Base-by-base conservation (phyloP, 768 basidiomycete genomes). In the Cystofilobasidium ferigula region DNA sequence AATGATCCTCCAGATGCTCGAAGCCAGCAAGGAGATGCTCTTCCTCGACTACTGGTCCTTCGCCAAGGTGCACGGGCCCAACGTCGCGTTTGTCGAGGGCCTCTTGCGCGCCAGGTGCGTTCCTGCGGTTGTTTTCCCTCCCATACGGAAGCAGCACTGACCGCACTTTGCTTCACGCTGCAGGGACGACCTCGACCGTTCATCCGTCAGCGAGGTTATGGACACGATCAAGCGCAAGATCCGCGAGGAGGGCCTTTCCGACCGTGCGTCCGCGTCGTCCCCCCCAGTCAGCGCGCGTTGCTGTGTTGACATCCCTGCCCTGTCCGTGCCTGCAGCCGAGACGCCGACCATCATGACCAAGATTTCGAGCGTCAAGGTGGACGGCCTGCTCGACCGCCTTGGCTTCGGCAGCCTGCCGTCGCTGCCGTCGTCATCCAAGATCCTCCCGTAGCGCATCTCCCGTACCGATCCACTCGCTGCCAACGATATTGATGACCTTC, bases 41-140 rank as follows among this genome's bases (percentile, higher is more conserved):
- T 94, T 94, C 80, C 78, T 98, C 62, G 92, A 92, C 14, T 95
- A 87, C 76, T 95, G 88, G 86, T 80, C 74, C 5, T 98, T 99
- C 75, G 93, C 92, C 22, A 89, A 89, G 72, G 84, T 86, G 28
- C 87, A 94, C 75, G 95, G 95, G 6, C 91, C 94, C 30, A 92
- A 93, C 71, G 81, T 95, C 47, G 81, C 84, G 1, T 98, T 95
- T 72, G 86, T 95, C 35, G 94, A 98, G 74, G 83, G 85, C 12
- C 73, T 99, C 54, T 86, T 98, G 82, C 88, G 85, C 74, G 84
- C 87, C 6, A 82, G 95, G 60, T 68, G 35, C 38, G 67, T 68
- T 2, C 36, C 60, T 6, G 42, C 32, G 28, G 22, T 14, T 20
- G 22, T 24, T 32, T 28, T 59, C 63, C n/a, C 10, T 35, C 5